Percentiles rank a stretch among this genome's conserved stretches.
phyloP scores from a whole-genome alignment of 2,329 filamentous ascomycete species.

The Boeremia lycopersici region DNA sequence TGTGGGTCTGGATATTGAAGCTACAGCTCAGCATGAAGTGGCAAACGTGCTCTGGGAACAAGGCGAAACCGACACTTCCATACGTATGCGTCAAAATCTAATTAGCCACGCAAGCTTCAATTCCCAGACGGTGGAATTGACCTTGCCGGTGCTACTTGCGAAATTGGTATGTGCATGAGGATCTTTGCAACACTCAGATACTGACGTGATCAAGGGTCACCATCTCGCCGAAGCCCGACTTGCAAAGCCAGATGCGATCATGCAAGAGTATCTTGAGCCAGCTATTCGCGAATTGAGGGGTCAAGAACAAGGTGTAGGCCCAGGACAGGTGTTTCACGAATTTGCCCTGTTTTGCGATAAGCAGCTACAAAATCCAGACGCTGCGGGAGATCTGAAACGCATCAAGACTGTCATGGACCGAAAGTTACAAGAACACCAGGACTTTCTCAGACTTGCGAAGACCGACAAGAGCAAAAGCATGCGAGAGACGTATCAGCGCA shows the following conservation, averaged over 20 bases:
- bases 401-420: conserved; percentile 78
- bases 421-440: conserved; percentile 79
- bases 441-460: conserved; percentile 68
- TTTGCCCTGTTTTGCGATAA: conserved; percentile 96
- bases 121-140: conserved; percentile 38
- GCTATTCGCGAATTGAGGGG: conserved; percentile 82
- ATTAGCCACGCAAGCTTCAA: conserved; percentile 40
- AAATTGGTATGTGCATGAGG: conserved; percentile 64
- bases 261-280: conserved; percentile 81
- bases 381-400: conserved; percentile 81
- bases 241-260: conserved; percentile 89
- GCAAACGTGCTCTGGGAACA: conserved; percentile 94
- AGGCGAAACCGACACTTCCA: conserved; percentile 86
- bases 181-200: background rate
- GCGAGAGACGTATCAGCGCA: conserved; percentile 61
- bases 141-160: conserved; percentile 73
- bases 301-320: conserved; percentile 70
- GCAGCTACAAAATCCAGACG: conserved; percentile 85
- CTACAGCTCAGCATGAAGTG: conserved; percentile 77
- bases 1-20: conserved; percentile 77
- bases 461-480: conserved; percentile 51
- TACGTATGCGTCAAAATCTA: conserved; percentile 82
- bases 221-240: conserved; percentile 88
- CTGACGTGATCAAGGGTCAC: conserved; percentile 63
- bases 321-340: conserved; percentile 89